Evolutionary conservation across 441 rosid genomes (phyloP).

Genomic region (Arabidopsis lyrata): DNA sequence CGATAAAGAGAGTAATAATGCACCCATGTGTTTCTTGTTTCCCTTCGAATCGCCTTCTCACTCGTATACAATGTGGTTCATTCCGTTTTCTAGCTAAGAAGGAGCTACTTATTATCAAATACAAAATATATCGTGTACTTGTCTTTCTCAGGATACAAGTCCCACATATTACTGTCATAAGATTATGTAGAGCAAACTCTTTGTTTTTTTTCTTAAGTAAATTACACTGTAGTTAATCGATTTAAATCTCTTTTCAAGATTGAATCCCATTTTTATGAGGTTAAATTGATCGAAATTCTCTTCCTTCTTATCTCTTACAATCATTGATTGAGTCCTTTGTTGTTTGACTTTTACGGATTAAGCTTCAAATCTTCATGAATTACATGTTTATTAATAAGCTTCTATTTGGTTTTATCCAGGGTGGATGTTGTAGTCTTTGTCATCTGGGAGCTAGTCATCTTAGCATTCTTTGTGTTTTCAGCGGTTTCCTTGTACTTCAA

Average conservation of each 20-base stretch:
- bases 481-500: conserved; percentile 90
- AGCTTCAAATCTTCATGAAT: conserved; percentile 15
- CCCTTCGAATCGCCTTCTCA: neutral
- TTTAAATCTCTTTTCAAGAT: neutral
- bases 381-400: conserved; percentile 3
- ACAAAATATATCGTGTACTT: neutral
- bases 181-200: neutral
- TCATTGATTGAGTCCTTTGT: neutral
- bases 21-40: neutral
- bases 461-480: conserved; percentile 90
- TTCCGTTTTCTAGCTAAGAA: neutral
- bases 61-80: neutral
- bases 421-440: conserved; percentile 89
- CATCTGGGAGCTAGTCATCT: conserved; percentile 85
- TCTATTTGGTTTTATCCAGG: conserved; percentile 57
- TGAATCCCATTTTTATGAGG: neutral
- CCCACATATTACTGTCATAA: neutral
- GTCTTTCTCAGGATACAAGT: neutral
- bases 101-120: neutral
- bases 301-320: neutral
- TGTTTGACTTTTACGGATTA: neutral
- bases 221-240: neutral
- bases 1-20: neutral
- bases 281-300: neutral
- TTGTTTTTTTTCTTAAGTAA: neutral